Evolutionary conservation across 1,284 basidiomycete species (phyloP), one percentile per base, ranked within the genome.

Genomic region (Mycosarcoma maydis): DNA sequence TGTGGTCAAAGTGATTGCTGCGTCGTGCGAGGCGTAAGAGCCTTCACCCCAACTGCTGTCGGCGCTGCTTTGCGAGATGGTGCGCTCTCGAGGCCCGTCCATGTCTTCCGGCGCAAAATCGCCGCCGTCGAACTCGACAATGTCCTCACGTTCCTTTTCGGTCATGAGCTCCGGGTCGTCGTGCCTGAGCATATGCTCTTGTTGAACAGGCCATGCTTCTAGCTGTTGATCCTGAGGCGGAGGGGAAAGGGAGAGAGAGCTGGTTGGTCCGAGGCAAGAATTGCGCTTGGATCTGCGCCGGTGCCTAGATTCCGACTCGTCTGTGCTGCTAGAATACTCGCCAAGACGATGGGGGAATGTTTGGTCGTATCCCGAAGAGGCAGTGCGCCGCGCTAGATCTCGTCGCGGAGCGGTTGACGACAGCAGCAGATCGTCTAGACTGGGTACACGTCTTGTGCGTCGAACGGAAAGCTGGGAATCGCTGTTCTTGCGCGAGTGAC

Each of bases 91-190:
- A 4, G 46, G 30, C 20, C 23, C 29, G 6, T 58, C 59, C 10
- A 56, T 19, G 6, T 73, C 59, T 20, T 75, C 70, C 5, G 66
- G 50, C 6, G 67, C 34, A 22, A 70, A 70, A 20, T 70, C 60
- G 19, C 60, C 67, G 5, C 67, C 60, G 33, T 58, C 67, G 17
- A 70, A 70, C n/a, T 70, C 67, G 37, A 70, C 60, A 13, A 70
- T 48, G 27, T 70, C 60, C 26, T 70, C 67, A n/a, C 56, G 38
- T 37, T 70, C 67, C 45, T 59, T 70, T 23, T 74, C 64, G 2
- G 58, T 64, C 54, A 74, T 60, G 30, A 70, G 50, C 11, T 59
- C 67, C 3, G 52, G 67, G 27, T 70, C 67, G 9, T 56, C 47
- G 4, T 53, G 54, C 20, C 37, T 26, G n/a, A 48, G 65, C 16